Conservation (phyloP, 2,329 filamentous ascomycete species). For the Paradendryphiella salina region DNA sequence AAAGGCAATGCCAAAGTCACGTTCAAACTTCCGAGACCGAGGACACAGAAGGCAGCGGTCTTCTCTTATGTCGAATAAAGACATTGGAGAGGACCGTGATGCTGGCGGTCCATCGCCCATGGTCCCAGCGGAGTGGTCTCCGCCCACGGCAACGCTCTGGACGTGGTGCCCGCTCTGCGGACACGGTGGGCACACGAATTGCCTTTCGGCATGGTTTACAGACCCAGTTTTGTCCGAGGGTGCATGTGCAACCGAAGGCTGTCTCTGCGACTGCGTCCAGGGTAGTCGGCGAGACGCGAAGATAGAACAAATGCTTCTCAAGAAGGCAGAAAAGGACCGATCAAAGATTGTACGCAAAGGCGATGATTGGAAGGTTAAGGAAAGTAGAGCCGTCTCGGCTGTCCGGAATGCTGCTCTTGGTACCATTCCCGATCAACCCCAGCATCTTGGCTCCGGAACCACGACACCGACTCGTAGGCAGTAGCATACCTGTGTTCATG, state of each 20-base stretch:
- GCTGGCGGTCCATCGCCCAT: slow-evolving; percentile 27
- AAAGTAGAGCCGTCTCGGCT: slow-evolving; percentile 50
- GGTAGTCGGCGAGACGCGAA: slow-evolving; percentile 49
- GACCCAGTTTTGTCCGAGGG: slow-evolving; percentile 54
- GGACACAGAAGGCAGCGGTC: slow-evolving; percentile 35
- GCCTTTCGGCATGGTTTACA: slow-evolving; percentile 60
- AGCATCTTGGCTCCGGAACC: slow-evolving; percentile 11
- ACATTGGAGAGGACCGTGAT: slow-evolving; percentile 14
- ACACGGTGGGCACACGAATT: slow-evolving; percentile 62
- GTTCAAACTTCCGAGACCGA: slow-evolving; percentile 25
- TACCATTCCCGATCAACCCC: slow-evolving; percentile 21
- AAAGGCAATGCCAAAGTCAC: slow-evolving; percentile 35
- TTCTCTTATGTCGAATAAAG: slow-evolving; percentile 24
- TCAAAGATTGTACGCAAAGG: slow-evolving; percentile 43
- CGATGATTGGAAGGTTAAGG: slow-evolving; percentile 49
- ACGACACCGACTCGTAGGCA: slow-evolving; percentile 13
- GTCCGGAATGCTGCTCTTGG: slow-evolving; percentile 41
- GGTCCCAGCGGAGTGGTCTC: slow-evolving; percentile 26
- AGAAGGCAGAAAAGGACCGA: slow-evolving; percentile 42
- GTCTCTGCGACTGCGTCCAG: slow-evolving; percentile 62
- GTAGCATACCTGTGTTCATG: neutral
- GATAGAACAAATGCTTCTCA: slow-evolving; percentile 32
- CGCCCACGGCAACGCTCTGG: slow-evolving; percentile 50
- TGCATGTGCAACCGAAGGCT: slow-evolving; percentile 62
- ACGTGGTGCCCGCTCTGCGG: slow-evolving; percentile 64